These are phyloP conservation scores for Argentina anserina DNA, from an alignment of 306 rosid species.

Conservation along the genomic window DNA sequence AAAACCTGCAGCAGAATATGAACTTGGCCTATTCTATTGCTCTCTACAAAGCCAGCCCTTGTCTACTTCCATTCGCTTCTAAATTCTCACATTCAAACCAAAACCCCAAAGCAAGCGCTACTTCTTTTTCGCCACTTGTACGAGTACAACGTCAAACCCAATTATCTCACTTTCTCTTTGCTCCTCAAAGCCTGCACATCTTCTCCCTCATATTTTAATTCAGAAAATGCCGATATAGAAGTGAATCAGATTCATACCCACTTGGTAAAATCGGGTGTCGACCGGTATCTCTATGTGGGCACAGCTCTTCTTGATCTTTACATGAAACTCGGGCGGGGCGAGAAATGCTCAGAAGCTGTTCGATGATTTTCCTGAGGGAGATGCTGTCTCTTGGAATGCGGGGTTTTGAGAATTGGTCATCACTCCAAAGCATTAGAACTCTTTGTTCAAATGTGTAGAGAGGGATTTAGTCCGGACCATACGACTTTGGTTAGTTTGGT, in stretches of 20 bases:
- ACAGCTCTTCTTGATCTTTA: slow-evolving; percentile 54
- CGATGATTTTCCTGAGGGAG: slow-evolving; percentile 58
- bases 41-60: slow-evolving; percentile 29
- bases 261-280: slow-evolving; percentile 37
- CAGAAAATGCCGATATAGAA: slow-evolving; percentile 23
- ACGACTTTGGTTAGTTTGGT: slow-evolving; percentile 44
- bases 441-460: slow-evolving; percentile 42
- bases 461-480: slow-evolving; percentile 38
- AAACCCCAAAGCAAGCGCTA: slow-evolving; percentile 19
- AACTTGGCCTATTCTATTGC: slow-evolving; percentile 30
- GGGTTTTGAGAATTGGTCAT: slow-evolving; percentile 43
- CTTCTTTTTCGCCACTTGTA: slow-evolving; percentile 45
- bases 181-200: slow-evolving; percentile 55
- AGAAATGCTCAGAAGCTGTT: slow-evolving; percentile 50
- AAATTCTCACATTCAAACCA: slow-evolving; percentile 21
- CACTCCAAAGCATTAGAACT: slow-evolving; percentile 26
- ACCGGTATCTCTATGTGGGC: slow-evolving; percentile 44
- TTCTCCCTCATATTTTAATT: slow-evolving; percentile 16
- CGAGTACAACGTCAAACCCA: slow-evolving; percentile 33
- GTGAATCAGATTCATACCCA: slow-evolving; percentile 56
- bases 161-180: slow-evolving; percentile 47
- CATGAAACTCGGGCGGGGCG: slow-evolving; percentile 48
- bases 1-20: slow-evolving; percentile 33
- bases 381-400: slow-evolving; percentile 75
- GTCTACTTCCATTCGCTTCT: slow-evolving; percentile 47